Base-by-base conservation (phyloP, 805 yeast genomes). In the Kluyveromyces wickerhamii region DNA sequence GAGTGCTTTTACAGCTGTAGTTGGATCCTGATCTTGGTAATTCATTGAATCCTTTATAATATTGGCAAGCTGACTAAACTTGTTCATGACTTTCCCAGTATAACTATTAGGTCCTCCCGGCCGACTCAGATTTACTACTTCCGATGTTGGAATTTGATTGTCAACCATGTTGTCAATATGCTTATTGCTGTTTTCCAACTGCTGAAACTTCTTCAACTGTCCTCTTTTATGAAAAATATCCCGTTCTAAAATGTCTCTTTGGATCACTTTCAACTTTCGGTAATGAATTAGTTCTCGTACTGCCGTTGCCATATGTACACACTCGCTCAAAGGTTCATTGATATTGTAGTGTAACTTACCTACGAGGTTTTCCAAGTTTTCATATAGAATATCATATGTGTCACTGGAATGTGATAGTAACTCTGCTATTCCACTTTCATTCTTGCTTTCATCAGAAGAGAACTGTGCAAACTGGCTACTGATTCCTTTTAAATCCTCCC, bases 1-100 rank as follows among this genome's bases (percentile, higher is more conserved):
- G 27, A 57, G 31, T 21, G 44, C 42, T 7, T 34, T 41, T 7
- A 40, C 47, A 7, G 48, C 36, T 1, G 42, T 22, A 4, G 40
- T 36, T 2, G 57, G 51, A 36, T 56, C 56, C 11, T 49, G 35
- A 18, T 56, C 61, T 30, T 49, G 57, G 32, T 52, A 52, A 31
- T 44, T 51, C 10, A 56, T 54, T 3, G 56, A 39, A 17, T 56
- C 62, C 28, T 54, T 56, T 3, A 57, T 57, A 15, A 54, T 52
- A 20, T 41, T 42, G 1, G 60, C 59, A 12, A 57, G 12, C 35
- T 56, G 52, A 35, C 43, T 52, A 30, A 56, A 51, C 31, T 43
- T 48, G 27, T 47, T 51, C 12, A 53, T 41, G 7, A 54, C 29
- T 24, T 43, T 48, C 1, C 59, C 56, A 29, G 59, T 37, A 28